These are phyloP conservation scores for Trichoderma reesei DNA, from an alignment of 495 filamentous ascomycete genomes.

Conservation along the genomic window DNA sequence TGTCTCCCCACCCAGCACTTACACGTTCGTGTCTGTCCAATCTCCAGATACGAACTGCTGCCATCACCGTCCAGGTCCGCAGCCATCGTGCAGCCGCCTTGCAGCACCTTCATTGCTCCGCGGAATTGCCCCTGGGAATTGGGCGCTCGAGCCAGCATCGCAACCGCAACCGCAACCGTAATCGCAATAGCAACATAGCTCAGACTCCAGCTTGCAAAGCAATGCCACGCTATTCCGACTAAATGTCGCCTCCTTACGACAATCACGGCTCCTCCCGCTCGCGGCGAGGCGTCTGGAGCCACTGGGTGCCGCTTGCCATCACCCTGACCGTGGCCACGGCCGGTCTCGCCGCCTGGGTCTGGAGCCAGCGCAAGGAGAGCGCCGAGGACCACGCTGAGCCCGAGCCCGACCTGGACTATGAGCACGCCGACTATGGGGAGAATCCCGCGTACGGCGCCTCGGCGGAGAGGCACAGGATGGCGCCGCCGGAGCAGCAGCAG, in stretches of 20 bases:
- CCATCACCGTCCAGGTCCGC: too few relatives aligned
- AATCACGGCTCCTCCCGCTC: slow-evolving; percentile 47
- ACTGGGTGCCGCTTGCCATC: slow-evolving; percentile 77
- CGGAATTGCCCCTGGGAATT: background rate
- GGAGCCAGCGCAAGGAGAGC: slow-evolving; percentile 72
- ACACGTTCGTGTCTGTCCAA: background rate
- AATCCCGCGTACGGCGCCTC: slow-evolving; percentile 43
- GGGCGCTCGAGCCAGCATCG: background rate
- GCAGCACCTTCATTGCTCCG: background rate
- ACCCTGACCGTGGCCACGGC: slow-evolving; percentile 79
- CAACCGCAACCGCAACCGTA: background rate
- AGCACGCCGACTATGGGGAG: slow-evolving; percentile 39
- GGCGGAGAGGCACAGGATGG: slow-evolving; percentile 28
- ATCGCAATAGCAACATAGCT: background rate
- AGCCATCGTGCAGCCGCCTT: background rate
- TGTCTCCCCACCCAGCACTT: background rate
- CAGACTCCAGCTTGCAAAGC: background rate
- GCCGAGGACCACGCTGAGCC: slow-evolving; percentile 40
- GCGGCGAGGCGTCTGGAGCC: slow-evolving; percentile 59
- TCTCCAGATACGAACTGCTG: background rate
- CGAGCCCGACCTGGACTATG: slow-evolving; percentile 37
- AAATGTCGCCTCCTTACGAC: slow-evolving; percentile 71
- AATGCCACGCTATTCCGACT: slow-evolving; percentile 17
- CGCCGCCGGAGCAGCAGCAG: slow-evolving; percentile 23
- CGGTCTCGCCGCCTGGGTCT: slow-evolving; percentile 81